Evolutionary conservation across 257 asterid genomes (phyloP), one percentile per base, ranked within the genome.

Genomic region (Gentiana straminea): DNA sequence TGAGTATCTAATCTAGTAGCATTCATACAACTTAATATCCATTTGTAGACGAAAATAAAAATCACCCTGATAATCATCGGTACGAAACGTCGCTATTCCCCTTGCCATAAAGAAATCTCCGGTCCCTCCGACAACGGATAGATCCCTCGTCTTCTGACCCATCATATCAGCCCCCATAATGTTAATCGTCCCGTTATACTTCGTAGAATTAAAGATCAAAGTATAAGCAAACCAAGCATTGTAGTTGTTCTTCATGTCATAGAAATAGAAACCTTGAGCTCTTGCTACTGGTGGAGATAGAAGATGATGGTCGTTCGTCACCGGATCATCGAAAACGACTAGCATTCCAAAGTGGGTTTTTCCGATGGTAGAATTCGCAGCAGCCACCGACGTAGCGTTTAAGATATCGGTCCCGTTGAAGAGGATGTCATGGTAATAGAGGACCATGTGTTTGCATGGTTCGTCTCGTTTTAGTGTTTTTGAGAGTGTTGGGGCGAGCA

Each of bases 161-260:
- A 78, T 45, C 10, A 79, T 79, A 45, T 84, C 82, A 1, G 86
- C 79, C 1, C 94, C 94, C 77, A 84, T 78, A 13, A 83, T 68
- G 38, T 67, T 80, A 33, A 83, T 38, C 1, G 78, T 81, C 50
- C 86, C 94, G 35, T 68, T 73, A 35, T 75, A 66, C 7, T 81
- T 77, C 10, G 69, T 66, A 3, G 86, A 72, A 59, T 84, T 79
- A 55, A 84, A 81, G 3, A 75, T 7, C 64, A 84, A 62, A 11
- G 84, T 84, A 59, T 73, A 84, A 1, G 89, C 89, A 65, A 84
- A 84, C 86, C 89, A 84, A 4, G 94, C 84, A 36, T 68, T 68
- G 32, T 34, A 70, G 4, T 47, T 9, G 1, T 47, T 48, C 63
- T 79, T 81, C 72, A 61, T 68, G 58, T 81, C 76, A 51, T 84